Conservation (phyloP, 768 basidiomycete genomes). For the Mycena kentingensis region DNA sequence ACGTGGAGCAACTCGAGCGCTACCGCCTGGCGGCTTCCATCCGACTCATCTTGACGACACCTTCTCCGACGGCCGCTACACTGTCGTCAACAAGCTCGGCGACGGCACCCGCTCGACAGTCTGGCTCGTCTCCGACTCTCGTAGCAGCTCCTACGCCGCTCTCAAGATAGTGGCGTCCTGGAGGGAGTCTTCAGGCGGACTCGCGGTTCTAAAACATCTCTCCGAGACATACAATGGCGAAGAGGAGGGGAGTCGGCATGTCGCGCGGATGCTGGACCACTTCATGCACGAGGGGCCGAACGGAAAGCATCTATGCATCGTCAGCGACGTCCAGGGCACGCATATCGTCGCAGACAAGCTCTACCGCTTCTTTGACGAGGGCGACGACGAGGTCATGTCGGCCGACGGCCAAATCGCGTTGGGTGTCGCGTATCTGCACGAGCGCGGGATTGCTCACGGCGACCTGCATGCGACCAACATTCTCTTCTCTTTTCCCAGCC, state of each 20-base stretch:
- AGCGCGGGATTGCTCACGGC: slow-evolving; percentile 4
- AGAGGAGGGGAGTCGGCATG: slow-evolving; percentile 43
- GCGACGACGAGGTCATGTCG: neutral
- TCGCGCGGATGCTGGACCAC: slow-evolving; percentile 76
- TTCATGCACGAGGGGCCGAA: slow-evolving; percentile 78
- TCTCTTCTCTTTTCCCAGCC: neutral
- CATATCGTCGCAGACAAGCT: slow-evolving; percentile 57
- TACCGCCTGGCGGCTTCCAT: slow-evolving; percentile 54
- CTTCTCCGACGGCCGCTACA: slow-evolving; percentile 49
- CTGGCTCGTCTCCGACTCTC: slow-evolving; percentile 44
- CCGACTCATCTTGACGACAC: slow-evolving; percentile 52
- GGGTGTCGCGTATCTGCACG: slow-evolving; percentile 3
- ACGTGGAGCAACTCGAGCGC: slow-evolving; percentile 46
- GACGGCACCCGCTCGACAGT: slow-evolving; percentile 42
- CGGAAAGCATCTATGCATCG: slow-evolving; percentile 81
- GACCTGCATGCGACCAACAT: neutral
- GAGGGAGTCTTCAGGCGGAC: too few species aligned
- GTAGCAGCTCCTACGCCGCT: too few species aligned
- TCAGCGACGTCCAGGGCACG: slow-evolving; percentile 78
- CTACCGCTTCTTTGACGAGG: neutral
- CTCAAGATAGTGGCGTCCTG: too few species aligned
- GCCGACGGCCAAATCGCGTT: slow-evolving; percentile 1
- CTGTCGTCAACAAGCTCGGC: slow-evolving; percentile 52
- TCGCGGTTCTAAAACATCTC: neutral
- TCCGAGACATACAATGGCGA: neutral